These are phyloP conservation scores for Apostasia shenzhenica DNA, from an alignment of 106 monocot genomes.

Conservation along the genomic window DNA sequence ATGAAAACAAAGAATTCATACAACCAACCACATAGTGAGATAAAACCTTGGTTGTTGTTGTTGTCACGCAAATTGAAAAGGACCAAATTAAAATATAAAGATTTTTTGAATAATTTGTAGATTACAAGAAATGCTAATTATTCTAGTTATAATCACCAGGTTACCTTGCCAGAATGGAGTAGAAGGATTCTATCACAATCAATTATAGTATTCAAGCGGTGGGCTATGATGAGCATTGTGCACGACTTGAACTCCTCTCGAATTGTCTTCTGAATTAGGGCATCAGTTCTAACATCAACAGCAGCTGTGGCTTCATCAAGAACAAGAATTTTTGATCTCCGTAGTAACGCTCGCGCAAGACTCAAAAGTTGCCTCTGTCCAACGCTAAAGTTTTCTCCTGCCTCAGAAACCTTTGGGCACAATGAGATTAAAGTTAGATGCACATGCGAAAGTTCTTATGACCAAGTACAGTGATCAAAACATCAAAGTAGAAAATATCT, in stretches of 20 bases:
- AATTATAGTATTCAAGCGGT: slow-evolving; percentile 91
- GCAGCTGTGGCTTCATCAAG: slow-evolving; percentile 99
- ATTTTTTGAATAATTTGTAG: no score
- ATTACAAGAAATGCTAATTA: not conserved
- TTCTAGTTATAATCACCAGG: not conserved
- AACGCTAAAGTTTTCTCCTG: slow-evolving; percentile 96
- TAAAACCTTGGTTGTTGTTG: no score
- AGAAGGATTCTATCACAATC: slow-evolving; percentile 90
- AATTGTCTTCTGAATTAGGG: slow-evolving; percentile 95
- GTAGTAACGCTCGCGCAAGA: slow-evolving; percentile 80
- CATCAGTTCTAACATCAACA: slow-evolving; percentile 98
- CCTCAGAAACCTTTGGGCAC: slow-evolving; percentile 62
- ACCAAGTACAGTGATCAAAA: not conserved
- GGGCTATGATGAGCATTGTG: slow-evolving; percentile 98
- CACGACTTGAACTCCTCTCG: slow-evolving; percentile 95
- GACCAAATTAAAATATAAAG: not conserved
- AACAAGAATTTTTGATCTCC: slow-evolving; percentile 96
- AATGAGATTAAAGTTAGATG: not conserved
- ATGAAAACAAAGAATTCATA: no score
- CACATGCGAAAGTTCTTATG: not conserved
- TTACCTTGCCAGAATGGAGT: slow-evolving; percentile 86
- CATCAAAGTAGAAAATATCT: not conserved
- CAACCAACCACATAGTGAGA: no score
- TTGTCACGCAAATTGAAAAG: not conserved
- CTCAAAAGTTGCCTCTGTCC: slow-evolving; percentile 94